Evolutionary conservation across 164 flowering plant genomes (phyloP).

Genomic region (Vitis cinerea): DNA sequence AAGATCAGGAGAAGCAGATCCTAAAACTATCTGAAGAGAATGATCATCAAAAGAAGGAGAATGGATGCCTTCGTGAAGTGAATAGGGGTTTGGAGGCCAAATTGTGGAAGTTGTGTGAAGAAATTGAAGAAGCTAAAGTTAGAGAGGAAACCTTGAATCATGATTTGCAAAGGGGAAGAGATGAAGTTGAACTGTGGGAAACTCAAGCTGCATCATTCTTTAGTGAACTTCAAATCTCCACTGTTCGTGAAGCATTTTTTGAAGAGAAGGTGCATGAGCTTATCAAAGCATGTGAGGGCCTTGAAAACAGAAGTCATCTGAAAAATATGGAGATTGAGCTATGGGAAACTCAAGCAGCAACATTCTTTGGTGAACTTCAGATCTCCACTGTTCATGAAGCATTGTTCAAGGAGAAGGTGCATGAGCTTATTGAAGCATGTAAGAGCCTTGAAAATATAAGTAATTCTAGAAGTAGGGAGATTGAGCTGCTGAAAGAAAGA

Average conservation of each 20-base stretch:
- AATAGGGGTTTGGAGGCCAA: conserved; percentile 29
- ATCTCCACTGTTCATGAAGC: conserved; percentile 34
- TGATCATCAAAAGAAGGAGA: conserved; percentile 26
- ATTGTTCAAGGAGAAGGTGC: conserved; percentile 45
- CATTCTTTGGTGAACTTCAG: conserved; percentile 39
- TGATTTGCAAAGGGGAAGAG: conserved; percentile 32
- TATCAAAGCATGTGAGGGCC: no score
- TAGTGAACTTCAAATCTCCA: conserved; percentile 38
- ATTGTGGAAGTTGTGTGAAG: conserved; percentile 19
- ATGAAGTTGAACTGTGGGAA: conserved; percentile 39
- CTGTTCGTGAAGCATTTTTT: conserved; percentile 36
- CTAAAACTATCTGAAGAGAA: conserved; percentile 30
- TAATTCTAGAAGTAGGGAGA: conserved; percentile 24
- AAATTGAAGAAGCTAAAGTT: conserved; percentile 25
- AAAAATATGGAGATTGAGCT: conserved; percentile 19
- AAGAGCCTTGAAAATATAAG: conserved; percentile 27
- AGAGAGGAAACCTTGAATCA: conserved; percentile 26
- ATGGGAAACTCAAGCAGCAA: conserved; percentile 41
- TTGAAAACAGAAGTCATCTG: no score
- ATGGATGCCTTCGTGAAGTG: conserved; percentile 12
- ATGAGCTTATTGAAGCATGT: conserved; percentile 37
- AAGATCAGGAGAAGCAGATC: conserved; percentile 36
- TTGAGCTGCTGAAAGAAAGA: conserved; percentile 36
- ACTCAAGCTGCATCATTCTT: conserved; percentile 31
- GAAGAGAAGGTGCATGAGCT: conserved; percentile 54